Base-by-base conservation (phyloP, 1,284 basidiomycete species). In the Cryptococcus sp. region DNA sequence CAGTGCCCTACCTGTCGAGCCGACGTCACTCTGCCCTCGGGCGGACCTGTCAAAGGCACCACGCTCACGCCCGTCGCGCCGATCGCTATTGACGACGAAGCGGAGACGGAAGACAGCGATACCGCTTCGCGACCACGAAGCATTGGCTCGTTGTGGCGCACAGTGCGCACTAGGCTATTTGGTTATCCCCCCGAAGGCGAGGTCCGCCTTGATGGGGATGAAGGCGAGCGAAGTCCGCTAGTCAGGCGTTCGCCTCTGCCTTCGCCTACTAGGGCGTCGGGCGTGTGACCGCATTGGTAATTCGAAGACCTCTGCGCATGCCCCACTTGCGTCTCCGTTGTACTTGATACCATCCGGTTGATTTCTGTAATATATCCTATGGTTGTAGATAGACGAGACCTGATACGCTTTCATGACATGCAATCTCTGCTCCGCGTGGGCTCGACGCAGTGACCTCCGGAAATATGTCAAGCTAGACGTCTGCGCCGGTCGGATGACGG, bases 1-100 rank as follows among this genome's bases (percentile, higher is more conserved):
- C 64, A 93, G 91, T 93, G 91, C 68, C 91, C 91, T 16, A 84
- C 92, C 1, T 93, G 91, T 80, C 90, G 92, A 75, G 87, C 89
- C 46, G 90, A 93, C 71, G 90, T 93, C 41, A 92, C 90, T 2
- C 83, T 86, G 56, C 86, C 88, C 7, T 53, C 67, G 6, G 66
- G 64, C 4, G 54, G 53, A 15, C 47, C 51, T 13, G 39, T 60
- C 3, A 49, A 57, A 47, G 69, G 67, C 13, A 60, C 65, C 20
- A 69, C 60, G 3, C 22, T 73, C 16, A 72, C 71, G 1, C 71
- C 68, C 3, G 66, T 73, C 3, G 40, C 57, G 1, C 42, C 58
- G 20, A 45, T 52, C 19, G 41, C 20, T 20, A n/a, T 17, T 35
- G n/a, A n/a, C 49, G 1, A 19, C 25, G 47, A 49, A n/a, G 31